Evolutionary conservation across 163 green algal species (phyloP).

Genomic region (Trebouxiophyceae sp.): DNA sequence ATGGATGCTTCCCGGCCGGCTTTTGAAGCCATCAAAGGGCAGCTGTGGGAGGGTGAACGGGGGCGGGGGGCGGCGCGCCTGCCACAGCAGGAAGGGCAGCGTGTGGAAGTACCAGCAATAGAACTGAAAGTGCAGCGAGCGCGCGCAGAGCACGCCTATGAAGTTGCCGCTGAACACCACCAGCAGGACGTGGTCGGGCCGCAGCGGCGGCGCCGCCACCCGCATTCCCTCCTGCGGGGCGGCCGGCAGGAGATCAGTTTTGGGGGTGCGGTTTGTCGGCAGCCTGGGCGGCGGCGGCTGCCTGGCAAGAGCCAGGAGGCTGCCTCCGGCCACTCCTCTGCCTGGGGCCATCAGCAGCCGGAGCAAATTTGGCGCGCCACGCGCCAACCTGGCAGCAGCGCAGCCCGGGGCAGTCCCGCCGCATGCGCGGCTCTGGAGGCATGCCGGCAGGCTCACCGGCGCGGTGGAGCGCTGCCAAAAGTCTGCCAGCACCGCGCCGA

Average conservation of each 20-base stretch:
- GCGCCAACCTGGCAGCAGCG: background rate
- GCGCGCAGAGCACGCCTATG: slow-evolving; percentile 63
- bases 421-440: background rate
- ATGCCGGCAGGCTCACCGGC: too few relatives aligned
- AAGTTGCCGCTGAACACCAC: slow-evolving; percentile 69
- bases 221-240: background rate
- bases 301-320: background rate
- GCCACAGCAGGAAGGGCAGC: slow-evolving; percentile 64
- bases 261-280: too few relatives aligned
- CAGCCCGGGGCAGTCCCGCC: background rate
- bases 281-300: background rate
- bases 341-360: too few relatives aligned
- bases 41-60: background rate
- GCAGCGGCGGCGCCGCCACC: background rate
- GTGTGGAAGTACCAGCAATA: slow-evolving; percentile 81
- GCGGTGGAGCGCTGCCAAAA: too few relatives aligned
- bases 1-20: background rate
- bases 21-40: too few relatives aligned
- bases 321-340: too few relatives aligned
- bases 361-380: too few relatives aligned
- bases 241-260: background rate
- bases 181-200: slow-evolving; percentile 20
- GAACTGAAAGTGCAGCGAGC: slow-evolving; percentile 87
- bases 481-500: background rate
- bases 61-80: background rate